Conservation (phyloP, 768 basidiomycete species). For the Lentinula lateritia region DNA sequence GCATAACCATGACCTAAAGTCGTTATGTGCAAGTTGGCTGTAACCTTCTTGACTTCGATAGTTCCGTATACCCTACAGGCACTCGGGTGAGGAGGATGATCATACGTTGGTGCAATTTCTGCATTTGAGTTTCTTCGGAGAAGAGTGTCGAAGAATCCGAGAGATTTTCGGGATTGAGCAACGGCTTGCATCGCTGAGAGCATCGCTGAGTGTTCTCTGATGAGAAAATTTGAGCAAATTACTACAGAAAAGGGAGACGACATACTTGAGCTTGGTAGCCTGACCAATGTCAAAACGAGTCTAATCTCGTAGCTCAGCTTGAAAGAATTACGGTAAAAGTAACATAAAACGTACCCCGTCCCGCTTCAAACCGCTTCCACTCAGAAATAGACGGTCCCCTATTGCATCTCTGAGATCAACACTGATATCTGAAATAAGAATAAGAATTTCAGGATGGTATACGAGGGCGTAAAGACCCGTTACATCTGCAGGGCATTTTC, state of each 20-base stretch:
- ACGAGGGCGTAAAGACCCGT: background rate
- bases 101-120: constrained; percentile 68
- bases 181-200: constrained; percentile 69
- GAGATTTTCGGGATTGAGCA: constrained; percentile 67
- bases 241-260: background rate
- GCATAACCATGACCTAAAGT: constrained; percentile 93
- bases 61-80: constrained; percentile 88
- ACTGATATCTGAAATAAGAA: constrained; percentile 54
- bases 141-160: constrained; percentile 63
- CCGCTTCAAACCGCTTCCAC: constrained; percentile 63
- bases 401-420: constrained; percentile 90
- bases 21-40: constrained; percentile 91
- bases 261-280: constrained; percentile 65
- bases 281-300: constrained; percentile 79
- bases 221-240: constrained; percentile 1
- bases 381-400: constrained; percentile 88
- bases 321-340: background rate
- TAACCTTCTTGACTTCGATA: constrained; percentile 82
- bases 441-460: background rate
- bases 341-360: constrained; percentile 62
- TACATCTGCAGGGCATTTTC: constrained; percentile 90
- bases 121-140: constrained; percentile 35
- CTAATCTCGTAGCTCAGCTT: constrained; percentile 24
- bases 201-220: constrained; percentile 56
- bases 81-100: constrained; percentile 58